These are phyloP conservation scores for Starmerella cellae DNA, from an alignment of 805 yeast species.

Conservation along the genomic window DNA sequence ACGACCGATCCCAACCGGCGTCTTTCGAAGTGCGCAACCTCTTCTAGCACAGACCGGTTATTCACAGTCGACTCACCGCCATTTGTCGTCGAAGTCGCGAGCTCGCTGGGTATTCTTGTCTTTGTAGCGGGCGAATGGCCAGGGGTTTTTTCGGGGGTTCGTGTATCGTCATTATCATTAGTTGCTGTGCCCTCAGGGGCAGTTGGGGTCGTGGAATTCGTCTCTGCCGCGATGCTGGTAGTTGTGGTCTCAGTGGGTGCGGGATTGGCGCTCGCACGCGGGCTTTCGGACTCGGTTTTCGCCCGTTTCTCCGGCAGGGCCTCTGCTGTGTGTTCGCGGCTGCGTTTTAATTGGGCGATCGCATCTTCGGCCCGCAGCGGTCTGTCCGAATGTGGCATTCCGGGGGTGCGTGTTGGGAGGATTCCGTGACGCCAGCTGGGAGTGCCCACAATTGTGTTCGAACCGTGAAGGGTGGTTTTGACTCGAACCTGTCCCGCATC, in stretches of 20 bases:
- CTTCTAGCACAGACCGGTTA: constrained; percentile 31
- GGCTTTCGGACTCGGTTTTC: not conserved
- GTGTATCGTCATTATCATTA: no score
- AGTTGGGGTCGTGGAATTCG: no score
- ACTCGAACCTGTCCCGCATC: no score
- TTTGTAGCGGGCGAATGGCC: no score
- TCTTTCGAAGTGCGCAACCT: constrained; percentile 34
- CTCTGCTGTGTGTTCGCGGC: constrained; percentile 6
- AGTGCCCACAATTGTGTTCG: no score
- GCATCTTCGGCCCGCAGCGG: constrained; percentile 30
- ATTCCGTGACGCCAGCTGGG: no score
- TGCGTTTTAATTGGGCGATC: constrained; percentile 25
- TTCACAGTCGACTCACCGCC: constrained; percentile 24
- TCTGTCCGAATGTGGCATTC: not conserved
- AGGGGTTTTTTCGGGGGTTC: no score
- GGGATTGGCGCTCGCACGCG: not conserved
- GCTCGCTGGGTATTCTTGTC: not conserved
- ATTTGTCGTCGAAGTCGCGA: not conserved
- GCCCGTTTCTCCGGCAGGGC: not conserved
- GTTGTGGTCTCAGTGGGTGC: not conserved
- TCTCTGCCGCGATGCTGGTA: not conserved
- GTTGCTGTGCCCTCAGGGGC: no score
- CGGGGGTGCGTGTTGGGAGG: no score
- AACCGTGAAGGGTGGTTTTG: no score
- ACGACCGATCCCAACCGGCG: constrained; percentile 41